Percentiles rank a stretch among this genome's conserved stretches.
phyloP scores from a whole-genome alignment of 2,329 filamentous ascomycete species.

The Beauveria caledonica region DNA sequence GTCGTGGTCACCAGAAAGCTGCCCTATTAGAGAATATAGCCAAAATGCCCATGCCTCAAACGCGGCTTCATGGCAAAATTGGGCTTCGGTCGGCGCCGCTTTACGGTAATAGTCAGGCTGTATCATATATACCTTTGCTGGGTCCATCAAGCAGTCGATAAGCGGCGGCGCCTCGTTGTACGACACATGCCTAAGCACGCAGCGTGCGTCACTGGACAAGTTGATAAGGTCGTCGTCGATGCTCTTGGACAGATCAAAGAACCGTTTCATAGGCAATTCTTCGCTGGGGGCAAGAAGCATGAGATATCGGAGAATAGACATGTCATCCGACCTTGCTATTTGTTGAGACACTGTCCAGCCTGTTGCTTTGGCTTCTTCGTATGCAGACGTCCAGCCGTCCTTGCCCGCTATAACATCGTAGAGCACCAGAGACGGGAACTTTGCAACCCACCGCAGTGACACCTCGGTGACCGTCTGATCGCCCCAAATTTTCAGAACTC shows the following conservation, averaged over 20 bases:
- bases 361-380: slow-evolving; percentile 17
- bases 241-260: slow-evolving; percentile 22
- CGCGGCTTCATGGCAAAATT: slow-evolving; percentile 25
- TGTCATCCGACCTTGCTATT: slow-evolving; percentile 20
- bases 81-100: slow-evolving; percentile 20
- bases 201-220: slow-evolving; percentile 25
- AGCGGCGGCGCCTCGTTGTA: slow-evolving; percentile 24
- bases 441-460: slow-evolving; percentile 32
- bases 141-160: slow-evolving; percentile 26
- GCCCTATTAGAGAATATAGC: slow-evolving; percentile 32
- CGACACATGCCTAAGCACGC: slow-evolving; percentile 25
- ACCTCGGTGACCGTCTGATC: slow-evolving; percentile 29
- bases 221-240: slow-evolving; percentile 28
- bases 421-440: slow-evolving; percentile 36
- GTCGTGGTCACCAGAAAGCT: slow-evolving; percentile 28
- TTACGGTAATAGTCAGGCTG: slow-evolving; percentile 23
- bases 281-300: slow-evolving; percentile 26
- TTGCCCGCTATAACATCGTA: slow-evolving; percentile 33
- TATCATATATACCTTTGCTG: slow-evolving; percentile 20
- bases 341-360: slow-evolving; percentile 28
- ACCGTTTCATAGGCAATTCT: slow-evolving; percentile 16
- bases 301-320: slow-evolving; percentile 26
- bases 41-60: slow-evolving; percentile 35
- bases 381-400: slow-evolving; percentile 27
- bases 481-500: slow-evolving; percentile 39